Evolutionary conservation across 2,329 filamentous ascomycete genomes (phyloP).

Genomic region (Epichloe sibirici): DNA sequence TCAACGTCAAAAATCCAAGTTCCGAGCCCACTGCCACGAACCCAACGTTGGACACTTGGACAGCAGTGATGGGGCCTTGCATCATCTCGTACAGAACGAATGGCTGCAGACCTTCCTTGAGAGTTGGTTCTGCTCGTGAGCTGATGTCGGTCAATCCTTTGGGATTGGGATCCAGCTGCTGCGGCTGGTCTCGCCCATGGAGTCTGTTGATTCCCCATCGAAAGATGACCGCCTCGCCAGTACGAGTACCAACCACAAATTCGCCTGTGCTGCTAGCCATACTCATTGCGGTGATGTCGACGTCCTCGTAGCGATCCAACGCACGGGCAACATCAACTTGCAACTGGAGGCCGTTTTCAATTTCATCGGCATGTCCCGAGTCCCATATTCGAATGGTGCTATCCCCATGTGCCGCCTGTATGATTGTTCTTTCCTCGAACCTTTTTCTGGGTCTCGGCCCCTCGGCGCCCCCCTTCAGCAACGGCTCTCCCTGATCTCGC

Average conservation of each 20-base stretch:
- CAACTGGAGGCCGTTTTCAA: constrained; percentile 71
- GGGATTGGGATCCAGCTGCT: constrained; percentile 43
- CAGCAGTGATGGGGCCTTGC: constrained; percentile 65
- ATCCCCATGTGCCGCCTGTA: constrained; percentile 81
- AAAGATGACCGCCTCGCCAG: constrained; percentile 79
- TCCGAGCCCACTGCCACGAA: constrained; percentile 85
- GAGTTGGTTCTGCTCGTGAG: constrained; percentile 53
- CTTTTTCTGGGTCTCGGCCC: constrained; percentile 57
- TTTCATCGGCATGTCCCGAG: constrained; percentile 78
- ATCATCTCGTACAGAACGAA: constrained; percentile 71
- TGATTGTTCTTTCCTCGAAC: constrained; percentile 71
- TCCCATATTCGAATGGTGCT: constrained; percentile 91
- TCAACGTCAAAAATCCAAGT: constrained; percentile 64
- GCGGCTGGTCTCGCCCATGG: constrained; percentile 47
- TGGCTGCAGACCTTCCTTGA: constrained; percentile 75
- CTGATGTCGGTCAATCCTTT: constrained; percentile 66
- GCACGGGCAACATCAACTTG: constrained; percentile 82
- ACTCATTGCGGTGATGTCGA: constrained; percentile 68
- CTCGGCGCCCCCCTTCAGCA: constrained; percentile 76
- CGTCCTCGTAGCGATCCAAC: constrained; percentile 62
- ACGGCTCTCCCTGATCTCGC: constrained; percentile 61
- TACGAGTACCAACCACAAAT: constrained; percentile 66
- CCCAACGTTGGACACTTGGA: constrained; percentile 82
- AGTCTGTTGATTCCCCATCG: constrained; percentile 74
- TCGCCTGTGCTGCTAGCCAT: constrained; percentile 75